Conservation (phyloP, 1,139 yeast genomes). For the Taphrina deformans region DNA sequence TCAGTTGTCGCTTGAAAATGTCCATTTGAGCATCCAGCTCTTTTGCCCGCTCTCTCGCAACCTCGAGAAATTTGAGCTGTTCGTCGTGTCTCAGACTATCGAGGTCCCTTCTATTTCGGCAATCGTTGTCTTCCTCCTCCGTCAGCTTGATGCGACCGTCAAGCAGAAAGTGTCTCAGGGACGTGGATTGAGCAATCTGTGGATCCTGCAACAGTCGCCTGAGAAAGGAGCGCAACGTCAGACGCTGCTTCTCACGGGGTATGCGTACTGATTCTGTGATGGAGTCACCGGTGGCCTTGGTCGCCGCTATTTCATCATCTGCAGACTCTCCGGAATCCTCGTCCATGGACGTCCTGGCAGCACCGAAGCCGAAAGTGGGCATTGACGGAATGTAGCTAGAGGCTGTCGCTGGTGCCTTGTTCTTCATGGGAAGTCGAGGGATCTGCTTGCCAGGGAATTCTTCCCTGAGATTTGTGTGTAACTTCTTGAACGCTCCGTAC, state of each 20-base stretch:
- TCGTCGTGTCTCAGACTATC: constrained; percentile 64
- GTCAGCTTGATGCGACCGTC: constrained; percentile 45
- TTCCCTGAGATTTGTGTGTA: constrained; percentile 55
- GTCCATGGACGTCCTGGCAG: not conserved
- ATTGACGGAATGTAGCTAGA: constrained; percentile 26
- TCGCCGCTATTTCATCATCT: constrained; percentile 15
- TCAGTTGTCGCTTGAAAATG: constrained; percentile 54
- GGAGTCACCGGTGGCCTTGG: constrained; percentile 1
- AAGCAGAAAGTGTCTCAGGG: constrained; percentile 57
- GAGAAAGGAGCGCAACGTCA: constrained; percentile 73
- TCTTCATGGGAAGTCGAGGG: constrained; percentile 64
- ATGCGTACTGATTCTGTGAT: constrained; percentile 41
- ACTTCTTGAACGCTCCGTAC: constrained; percentile 63
- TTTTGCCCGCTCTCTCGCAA: constrained; percentile 55
- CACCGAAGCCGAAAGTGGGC: constrained; percentile 20
- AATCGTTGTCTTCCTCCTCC: constrained; percentile 55
- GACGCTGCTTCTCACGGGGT: constrained; percentile 68
- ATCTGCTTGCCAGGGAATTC: constrained; percentile 70
- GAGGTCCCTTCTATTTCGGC: constrained; percentile 56
- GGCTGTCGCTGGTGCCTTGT: constrained; percentile 45
- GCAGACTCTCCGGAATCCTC: constrained; percentile 29
- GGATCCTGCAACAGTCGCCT: constrained; percentile 55
- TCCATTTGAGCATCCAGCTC: constrained; percentile 56
- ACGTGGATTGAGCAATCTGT: constrained; percentile 57
- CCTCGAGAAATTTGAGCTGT: constrained; percentile 70